phyloP scores from a whole-genome alignment of 2,329 filamentous ascomycete species.

The Sarocladium kiliense region DNA sequence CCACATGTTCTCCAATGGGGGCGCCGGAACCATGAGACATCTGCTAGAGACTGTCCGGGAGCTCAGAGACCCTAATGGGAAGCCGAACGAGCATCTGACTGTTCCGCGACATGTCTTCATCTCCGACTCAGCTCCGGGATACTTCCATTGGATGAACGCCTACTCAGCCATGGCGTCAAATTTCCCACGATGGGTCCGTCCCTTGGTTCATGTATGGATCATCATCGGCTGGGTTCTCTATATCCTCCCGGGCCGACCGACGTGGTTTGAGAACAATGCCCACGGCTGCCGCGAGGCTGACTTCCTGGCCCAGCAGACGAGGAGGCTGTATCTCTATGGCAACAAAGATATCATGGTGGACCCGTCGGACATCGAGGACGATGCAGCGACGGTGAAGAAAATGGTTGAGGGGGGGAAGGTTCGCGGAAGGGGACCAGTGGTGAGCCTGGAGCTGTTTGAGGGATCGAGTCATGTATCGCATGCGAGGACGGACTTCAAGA shows the following conservation, averaged over 20 bases:
- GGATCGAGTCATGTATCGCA: conserved; percentile 47
- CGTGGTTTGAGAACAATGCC: conserved; percentile 27
- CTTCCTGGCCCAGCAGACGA: conserved; percentile 30
- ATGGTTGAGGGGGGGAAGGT: conserved; percentile 8
- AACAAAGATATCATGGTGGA: conserved; percentile 41
- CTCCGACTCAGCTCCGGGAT: conserved; percentile 45
- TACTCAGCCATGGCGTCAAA: conserved; percentile 34
- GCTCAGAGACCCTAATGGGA: too few species aligned
- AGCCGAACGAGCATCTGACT: too few species aligned
- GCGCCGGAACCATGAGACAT: too few species aligned
- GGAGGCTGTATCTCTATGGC: conserved; percentile 48
- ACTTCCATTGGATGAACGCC: conserved; percentile 31
- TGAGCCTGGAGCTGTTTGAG: conserved; percentile 40
- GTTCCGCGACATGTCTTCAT: conserved; percentile 39
- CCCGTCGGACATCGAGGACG: conserved; percentile 39
- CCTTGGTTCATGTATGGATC: conserved; percentile 29
- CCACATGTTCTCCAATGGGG: conserved; percentile 50
- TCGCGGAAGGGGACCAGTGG: conserved; percentile 29
- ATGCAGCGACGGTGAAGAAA: conserved; percentile 2
- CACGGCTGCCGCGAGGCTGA: conserved; percentile 30
- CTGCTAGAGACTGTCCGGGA: too few species aligned
- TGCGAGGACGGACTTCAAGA: conserved; percentile 34
- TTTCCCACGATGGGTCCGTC: conserved; percentile 25
- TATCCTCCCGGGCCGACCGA: conserved; percentile 22
- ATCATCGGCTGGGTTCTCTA: conserved; percentile 26